phyloP scores from a whole-genome alignment of 2,329 filamentous ascomycete genomes.

The Alternaria sp. region DNA sequence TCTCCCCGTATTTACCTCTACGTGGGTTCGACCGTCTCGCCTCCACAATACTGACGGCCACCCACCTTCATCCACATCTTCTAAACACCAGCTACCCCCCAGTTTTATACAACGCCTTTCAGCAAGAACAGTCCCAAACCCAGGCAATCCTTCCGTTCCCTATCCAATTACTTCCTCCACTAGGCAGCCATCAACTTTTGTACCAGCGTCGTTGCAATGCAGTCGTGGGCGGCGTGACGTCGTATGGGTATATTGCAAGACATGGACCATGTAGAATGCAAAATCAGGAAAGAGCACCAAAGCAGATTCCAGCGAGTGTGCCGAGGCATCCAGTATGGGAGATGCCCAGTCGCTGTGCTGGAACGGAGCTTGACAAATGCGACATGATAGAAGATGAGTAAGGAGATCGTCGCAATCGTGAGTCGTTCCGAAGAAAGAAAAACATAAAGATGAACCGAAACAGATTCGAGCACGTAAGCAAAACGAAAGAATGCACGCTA shows the following conservation, averaged over 20 bases:
- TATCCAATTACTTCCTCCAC: conserved; percentile 19
- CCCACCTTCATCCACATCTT: neutral
- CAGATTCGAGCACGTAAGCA: neutral
- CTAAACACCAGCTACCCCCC: neutral
- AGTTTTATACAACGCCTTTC: conserved; percentile 1
- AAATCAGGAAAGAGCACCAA: neutral
- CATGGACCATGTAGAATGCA: conserved; percentile 10
- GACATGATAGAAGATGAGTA: neutral
- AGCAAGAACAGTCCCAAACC: conserved; percentile 5
- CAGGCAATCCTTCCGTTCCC: neutral
- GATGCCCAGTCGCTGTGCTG: conserved; percentile 13
- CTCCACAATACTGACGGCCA: neutral
- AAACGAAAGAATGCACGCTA: neutral
- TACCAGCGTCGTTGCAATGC: conserved; percentile 25
- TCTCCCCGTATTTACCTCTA: neutral
- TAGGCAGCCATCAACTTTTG: conserved; percentile 15
- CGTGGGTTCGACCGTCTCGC: neutral
- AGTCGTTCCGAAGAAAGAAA: conserved; percentile 1
- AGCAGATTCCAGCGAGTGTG: conserved; percentile 12
- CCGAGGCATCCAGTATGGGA: conserved; percentile 20
- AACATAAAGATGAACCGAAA: neutral
- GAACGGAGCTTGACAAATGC: conserved; percentile 3
- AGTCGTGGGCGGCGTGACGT: conserved; percentile 34
- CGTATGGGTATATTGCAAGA: conserved; percentile 34
- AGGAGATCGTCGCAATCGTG: conserved; percentile 9